These are phyloP conservation scores for Patellifolia procumbens DNA, from an alignment of 179 eudicot species.

Conservation along the genomic window DNA sequence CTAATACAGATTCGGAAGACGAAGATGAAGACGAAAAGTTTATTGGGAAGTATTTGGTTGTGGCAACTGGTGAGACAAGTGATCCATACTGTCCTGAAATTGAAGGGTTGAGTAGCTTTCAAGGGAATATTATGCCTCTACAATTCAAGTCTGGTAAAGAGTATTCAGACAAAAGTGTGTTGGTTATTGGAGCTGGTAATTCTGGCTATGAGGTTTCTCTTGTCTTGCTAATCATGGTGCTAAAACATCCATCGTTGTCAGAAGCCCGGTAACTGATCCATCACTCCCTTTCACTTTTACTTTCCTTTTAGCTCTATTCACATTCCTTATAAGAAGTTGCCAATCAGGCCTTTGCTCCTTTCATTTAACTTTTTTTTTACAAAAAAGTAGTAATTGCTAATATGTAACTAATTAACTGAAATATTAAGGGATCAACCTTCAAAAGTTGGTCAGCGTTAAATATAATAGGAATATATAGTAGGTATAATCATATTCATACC, in stretches of 20 bases:
- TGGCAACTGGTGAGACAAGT: slow-evolving; percentile 74
- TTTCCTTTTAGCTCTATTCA: too few species aligned
- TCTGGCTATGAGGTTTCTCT: slow-evolving; percentile 89
- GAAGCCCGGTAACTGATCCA: slow-evolving; percentile 59
- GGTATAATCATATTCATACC: too few species aligned
- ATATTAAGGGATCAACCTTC: too few species aligned
- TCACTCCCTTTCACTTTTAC: not conserved
- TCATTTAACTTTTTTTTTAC: too few species aligned
- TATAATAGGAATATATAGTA: too few species aligned
- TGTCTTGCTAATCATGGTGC: slow-evolving; percentile 69
- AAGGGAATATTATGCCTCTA: slow-evolving; percentile 67
- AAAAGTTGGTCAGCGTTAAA: too few species aligned
- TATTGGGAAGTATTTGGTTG: slow-evolving; percentile 67
- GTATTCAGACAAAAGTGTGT: slow-evolving; percentile 46
- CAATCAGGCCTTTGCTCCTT: too few species aligned
- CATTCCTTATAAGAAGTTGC: too few species aligned
- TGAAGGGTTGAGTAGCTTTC: slow-evolving; percentile 53
- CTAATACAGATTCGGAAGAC: slow-evolving; percentile 8
- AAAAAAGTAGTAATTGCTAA: too few species aligned
- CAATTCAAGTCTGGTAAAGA: slow-evolving; percentile 54
- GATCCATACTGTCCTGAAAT: slow-evolving; percentile 57
- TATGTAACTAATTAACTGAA: too few species aligned
- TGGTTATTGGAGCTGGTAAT: slow-evolving; percentile 89
- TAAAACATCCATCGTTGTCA: slow-evolving; percentile 55
- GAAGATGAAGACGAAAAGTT: slow-evolving; percentile 29